These are phyloP conservation scores for Aspergillus sp. DNA, from an alignment of 2,329 filamentous ascomycete species.

Conservation along the genomic window DNA sequence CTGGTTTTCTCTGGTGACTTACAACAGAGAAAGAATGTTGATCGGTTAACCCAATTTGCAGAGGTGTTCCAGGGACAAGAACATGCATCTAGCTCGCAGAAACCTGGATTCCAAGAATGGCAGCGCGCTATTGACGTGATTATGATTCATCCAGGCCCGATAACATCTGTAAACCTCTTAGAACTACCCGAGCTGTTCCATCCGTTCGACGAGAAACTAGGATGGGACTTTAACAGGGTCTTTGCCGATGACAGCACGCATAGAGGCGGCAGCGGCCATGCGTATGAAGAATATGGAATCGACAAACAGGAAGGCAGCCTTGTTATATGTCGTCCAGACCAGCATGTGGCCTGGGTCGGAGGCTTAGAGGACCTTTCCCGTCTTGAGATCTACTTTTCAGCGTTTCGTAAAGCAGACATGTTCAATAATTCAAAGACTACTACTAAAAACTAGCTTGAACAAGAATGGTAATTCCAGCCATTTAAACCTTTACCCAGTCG, in stretches of 20 bases:
- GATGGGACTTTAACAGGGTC: conserved; percentile 19
- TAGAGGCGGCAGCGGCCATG: background rate
- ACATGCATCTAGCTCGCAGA: too few species aligned
- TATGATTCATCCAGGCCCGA: conserved; percentile 16
- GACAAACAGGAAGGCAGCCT: conserved; percentile 13
- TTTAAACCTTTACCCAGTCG: background rate
- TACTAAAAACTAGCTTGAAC: too few species aligned
- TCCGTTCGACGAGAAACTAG: conserved; percentile 14
- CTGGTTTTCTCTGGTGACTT: conserved; percentile 23
- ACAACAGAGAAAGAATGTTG: background rate
- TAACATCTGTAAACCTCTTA: conserved; percentile 6
- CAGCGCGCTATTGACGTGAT: background rate
- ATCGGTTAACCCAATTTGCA: background rate
- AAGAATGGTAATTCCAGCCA: too few species aligned
- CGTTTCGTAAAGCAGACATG: background rate
- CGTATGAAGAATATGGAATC: conserved; percentile 17
- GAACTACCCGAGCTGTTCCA: conserved; percentile 18
- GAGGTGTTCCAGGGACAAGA: background rate
- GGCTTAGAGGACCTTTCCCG: conserved; percentile 1
- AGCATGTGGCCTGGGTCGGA: conserved; percentile 21
- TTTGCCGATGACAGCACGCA: conserved; percentile 16
- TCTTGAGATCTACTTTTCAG: background rate
- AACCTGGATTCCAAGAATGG: too few species aligned
- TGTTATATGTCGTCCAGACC: conserved; percentile 23
- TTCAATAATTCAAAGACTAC: too few species aligned